Evolutionary conservation across 179 eudicot genomes (phyloP).

Genomic region (Beta lomatogona): DNA sequence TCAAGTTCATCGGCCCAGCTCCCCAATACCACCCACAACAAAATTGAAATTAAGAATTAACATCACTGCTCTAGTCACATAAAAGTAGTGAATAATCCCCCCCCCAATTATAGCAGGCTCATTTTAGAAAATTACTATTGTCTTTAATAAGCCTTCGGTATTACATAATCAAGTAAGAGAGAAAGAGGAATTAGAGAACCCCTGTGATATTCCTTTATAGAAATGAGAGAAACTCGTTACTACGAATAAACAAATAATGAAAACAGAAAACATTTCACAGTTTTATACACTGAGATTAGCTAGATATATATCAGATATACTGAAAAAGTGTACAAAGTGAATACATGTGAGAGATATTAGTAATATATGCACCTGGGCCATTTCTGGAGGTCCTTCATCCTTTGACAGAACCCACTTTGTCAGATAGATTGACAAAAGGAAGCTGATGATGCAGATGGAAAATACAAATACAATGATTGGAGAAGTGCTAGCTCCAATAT

Average conservation of each 20-base stretch:
- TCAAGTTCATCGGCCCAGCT: not conserved
- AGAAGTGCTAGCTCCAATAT: conserved; percentile 90
- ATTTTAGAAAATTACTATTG: not conserved
- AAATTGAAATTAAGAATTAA: not conserved
- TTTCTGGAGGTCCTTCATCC: conserved; percentile 99
- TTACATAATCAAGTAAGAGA: not conserved
- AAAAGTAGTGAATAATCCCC: not conserved
- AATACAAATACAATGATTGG: conserved; percentile 90
- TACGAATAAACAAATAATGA: not conserved
- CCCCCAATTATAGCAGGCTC: not conserved
- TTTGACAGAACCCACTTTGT: conserved; percentile 95
- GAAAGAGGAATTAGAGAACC: not conserved
- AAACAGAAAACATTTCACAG: not conserved
- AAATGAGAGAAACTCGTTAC: not conserved
- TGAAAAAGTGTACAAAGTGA: not conserved
- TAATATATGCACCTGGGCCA: conserved; percentile 69
- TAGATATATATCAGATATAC: not conserved
- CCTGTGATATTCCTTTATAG: not conserved
- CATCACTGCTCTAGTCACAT: not conserved
- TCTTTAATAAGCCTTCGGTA: not conserved
- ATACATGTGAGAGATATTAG: not conserved
- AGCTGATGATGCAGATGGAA: conserved; percentile 83
- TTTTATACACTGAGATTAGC: not conserved
- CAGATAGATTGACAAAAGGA: conserved; percentile 70
- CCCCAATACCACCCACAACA: not conserved